phyloP scores from a whole-genome alignment of 352 stramenopile genomes.

The Blastocystis hominis region DNA sequence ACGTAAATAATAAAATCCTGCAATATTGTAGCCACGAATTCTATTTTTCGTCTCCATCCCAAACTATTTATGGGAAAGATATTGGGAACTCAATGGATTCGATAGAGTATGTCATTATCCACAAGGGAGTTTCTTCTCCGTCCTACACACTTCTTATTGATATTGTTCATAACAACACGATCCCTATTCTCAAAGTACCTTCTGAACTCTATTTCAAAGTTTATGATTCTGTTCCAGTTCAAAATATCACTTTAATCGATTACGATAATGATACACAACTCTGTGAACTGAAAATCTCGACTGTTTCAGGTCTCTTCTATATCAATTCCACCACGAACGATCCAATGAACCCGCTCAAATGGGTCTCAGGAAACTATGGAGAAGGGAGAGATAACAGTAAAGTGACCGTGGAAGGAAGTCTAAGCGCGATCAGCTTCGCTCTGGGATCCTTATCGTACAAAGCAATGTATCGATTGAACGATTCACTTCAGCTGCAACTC shows the following conservation, averaged over 20 bases:
- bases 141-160: background rate
- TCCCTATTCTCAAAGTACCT: background rate
- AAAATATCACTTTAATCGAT: background rate
- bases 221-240: background rate
- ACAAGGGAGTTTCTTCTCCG: background rate
- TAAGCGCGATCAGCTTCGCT: background rate
- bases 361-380: conserved; percentile 16
- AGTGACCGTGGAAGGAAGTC: background rate
- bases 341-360: background rate
- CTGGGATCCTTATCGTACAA: background rate
- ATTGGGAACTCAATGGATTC: background rate
- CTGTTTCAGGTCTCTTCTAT: background rate
- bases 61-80: background rate
- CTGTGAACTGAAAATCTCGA: background rate
- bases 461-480: conserved; percentile 34
- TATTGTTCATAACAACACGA: conserved; percentile 6
- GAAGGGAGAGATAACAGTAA: conserved; percentile 26
- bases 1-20: background rate
- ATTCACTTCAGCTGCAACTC: background rate
- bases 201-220: background rate
- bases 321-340: background rate
- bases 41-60: background rate
- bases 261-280: conserved; percentile 1
- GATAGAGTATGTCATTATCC: background rate
- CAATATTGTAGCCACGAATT: background rate